Conservation (phyloP, 2,329 filamentous ascomycete species). For the Pseudogymnoascus sp. region DNA sequence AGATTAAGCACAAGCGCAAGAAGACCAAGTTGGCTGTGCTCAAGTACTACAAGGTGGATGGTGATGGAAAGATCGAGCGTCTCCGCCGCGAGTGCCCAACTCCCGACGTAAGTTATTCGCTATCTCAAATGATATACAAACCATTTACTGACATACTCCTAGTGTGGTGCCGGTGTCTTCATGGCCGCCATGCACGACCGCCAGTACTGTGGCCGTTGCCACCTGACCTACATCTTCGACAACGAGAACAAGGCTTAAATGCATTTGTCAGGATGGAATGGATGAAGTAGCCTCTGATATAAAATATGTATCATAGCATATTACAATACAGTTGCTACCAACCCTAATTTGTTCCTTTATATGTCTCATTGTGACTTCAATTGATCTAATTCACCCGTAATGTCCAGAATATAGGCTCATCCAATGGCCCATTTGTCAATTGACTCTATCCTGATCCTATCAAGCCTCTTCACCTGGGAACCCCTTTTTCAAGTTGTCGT, state of each 20-base stretch:
- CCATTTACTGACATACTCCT: conserved; percentile 30
- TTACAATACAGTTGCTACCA: conserved; percentile 9
- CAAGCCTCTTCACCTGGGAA: conserved; percentile 38
- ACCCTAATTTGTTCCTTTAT: conserved; percentile 2
- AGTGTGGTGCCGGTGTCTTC: conserved; percentile 99
- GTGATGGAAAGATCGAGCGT: conserved; percentile 99
- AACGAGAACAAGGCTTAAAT: conserved; percentile 37
- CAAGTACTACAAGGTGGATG: conserved; percentile 99
- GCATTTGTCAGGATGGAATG: conserved; percentile 11
- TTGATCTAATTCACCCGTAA: neutral
- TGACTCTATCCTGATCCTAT: conserved; percentile 20
- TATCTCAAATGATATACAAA: neutral
- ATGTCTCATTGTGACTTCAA: neutral
- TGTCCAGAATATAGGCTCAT: neutral
- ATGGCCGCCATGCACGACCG: conserved; percentile 99
- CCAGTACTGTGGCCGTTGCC: conserved; percentile 62
- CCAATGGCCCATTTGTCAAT: neutral
- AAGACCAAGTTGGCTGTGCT: conserved; percentile 99
- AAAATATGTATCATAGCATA: conserved; percentile 1
- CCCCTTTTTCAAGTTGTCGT: conserved; percentile 57
- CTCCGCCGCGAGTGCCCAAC: conserved; percentile 94
- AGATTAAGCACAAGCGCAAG: conserved; percentile 99
- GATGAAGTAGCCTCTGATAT: conserved; percentile 8
- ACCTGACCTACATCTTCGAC: conserved; percentile 66
- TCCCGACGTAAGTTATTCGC: conserved; percentile 59